A percentile compares a stretch with the other conserved stretches of the same genome.
Conservation (phyloP, 1,284 basidiomycete genomes). For the Ganoderma sinense region DNA sequence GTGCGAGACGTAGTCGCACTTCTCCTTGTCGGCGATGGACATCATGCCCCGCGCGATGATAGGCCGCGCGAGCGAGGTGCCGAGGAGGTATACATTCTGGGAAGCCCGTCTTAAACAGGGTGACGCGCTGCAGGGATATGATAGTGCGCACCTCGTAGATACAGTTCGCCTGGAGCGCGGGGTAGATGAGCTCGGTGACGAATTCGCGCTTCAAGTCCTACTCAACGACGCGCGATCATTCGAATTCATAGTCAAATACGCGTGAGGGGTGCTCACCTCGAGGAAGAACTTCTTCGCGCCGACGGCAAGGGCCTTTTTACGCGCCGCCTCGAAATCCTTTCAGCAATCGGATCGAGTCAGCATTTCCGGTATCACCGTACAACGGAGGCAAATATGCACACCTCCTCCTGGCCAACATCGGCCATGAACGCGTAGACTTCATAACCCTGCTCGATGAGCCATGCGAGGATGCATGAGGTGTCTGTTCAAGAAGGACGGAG, state of each 20-base stretch:
- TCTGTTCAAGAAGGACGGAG: constrained; percentile 55
- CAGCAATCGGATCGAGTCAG: constrained; percentile 1
- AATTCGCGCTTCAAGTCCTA: constrained; percentile 97
- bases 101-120: not conserved
- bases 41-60: constrained; percentile 99
- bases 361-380: constrained; percentile 5
- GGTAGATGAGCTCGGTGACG: constrained; percentile 96
- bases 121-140: not conserved
- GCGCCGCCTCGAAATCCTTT: constrained; percentile 94
- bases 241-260: not conserved
- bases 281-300: constrained; percentile 97
- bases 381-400: constrained; percentile 33
- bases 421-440: constrained; percentile 99
- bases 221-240: constrained; percentile 1
- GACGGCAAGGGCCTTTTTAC: constrained; percentile 90
- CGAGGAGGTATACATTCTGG: constrained; percentile 90
- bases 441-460: constrained; percentile 98
- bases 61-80: not conserved
- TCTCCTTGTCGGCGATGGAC: constrained; percentile 87
- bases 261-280: constrained; percentile 56
- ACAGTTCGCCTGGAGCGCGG: constrained; percentile 97
- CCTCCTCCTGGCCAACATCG: constrained; percentile 98
- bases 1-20: constrained; percentile 97
- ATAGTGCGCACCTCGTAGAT: constrained; percentile 86
- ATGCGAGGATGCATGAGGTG: constrained; percentile 96